These are phyloP conservation scores for Stephania cephalantha DNA, from an alignment of 164 flowering plant species.

Conservation along the genomic window DNA sequence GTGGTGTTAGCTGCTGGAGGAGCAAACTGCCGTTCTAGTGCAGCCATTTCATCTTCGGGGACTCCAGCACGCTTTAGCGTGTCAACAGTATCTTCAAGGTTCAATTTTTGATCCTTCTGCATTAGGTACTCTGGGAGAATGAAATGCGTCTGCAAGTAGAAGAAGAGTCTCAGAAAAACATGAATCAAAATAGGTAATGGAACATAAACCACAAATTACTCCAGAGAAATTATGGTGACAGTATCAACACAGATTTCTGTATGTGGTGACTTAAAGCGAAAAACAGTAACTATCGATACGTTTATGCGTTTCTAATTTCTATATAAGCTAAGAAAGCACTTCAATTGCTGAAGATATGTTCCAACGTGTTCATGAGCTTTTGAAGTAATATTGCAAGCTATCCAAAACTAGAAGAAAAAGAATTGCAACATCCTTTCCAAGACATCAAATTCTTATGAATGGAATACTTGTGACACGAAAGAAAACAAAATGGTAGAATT, in stretches of 20 bases:
- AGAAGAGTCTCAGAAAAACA: slow-evolving; percentile 8
- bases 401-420: not conserved
- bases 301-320: too few species aligned
- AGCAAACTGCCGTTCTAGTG: slow-evolving; percentile 68
- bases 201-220: not conserved
- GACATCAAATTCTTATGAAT: not conserved
- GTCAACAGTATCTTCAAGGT: slow-evolving; percentile 70
- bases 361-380: not conserved
- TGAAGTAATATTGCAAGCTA: not conserved
- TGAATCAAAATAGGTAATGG: not conserved
- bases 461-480: not conserved
- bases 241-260: too few species aligned
- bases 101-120: slow-evolving; percentile 71
- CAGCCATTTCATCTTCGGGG: slow-evolving; percentile 92
- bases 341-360: too few species aligned
- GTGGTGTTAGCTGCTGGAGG: slow-evolving; percentile 31
- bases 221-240: not conserved
- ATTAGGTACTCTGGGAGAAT: slow-evolving; percentile 82
- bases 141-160: slow-evolving; percentile 61
- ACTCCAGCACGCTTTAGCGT: slow-evolving; percentile 73
- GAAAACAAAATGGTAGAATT: not conserved
- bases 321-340: too few species aligned
- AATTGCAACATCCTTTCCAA: not conserved
- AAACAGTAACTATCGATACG: too few species aligned
- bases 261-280: too few species aligned